A percentile compares a stretch with the other conserved stretches of the same genome.
phyloP scores from a whole-genome alignment of 2,329 filamentous ascomycete genomes.

The Apiospora aurea region DNA sequence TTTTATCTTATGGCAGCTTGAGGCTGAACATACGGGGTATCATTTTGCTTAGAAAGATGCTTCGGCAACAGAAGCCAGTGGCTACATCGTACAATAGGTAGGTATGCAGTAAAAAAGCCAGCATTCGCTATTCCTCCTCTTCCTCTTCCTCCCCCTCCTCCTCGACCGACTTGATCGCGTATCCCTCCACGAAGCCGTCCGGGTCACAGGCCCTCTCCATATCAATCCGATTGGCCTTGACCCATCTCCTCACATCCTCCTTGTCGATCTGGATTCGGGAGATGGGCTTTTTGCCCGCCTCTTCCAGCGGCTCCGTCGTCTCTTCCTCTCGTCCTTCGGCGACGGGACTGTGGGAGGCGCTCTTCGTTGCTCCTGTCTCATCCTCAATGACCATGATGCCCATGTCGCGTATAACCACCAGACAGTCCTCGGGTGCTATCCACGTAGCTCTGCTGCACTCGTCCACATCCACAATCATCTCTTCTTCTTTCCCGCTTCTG shows the following conservation, averaged over 20 bases:
- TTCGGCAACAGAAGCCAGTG: neutral
- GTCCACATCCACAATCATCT: slow-evolving; percentile 68
- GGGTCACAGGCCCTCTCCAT: slow-evolving; percentile 74
- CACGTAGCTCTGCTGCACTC: slow-evolving; percentile 80
- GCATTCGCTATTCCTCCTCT: neutral
- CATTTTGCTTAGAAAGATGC: neutral
- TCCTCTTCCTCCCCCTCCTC: slow-evolving; percentile 42
- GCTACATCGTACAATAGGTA: neutral
- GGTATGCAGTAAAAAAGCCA: neutral
- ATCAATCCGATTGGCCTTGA: slow-evolving; percentile 65
- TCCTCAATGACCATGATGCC: slow-evolving; percentile 67
- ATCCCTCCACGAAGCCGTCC: slow-evolving; percentile 75
- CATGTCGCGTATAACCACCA: slow-evolving; percentile 82
- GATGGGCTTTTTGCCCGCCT: slow-evolving; percentile 39
- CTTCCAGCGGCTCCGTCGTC: slow-evolving; percentile 38
- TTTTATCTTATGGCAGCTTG: neutral
- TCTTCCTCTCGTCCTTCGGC: slow-evolving; percentile 23
- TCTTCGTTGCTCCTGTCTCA: slow-evolving; percentile 53
- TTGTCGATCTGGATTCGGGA: slow-evolving; percentile 60
- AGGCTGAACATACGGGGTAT: slow-evolving; percentile 6
- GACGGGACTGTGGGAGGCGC: neutral
- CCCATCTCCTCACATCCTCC: slow-evolving; percentile 70
- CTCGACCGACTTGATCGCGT: slow-evolving; percentile 57
- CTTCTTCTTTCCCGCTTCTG: slow-evolving; percentile 17
- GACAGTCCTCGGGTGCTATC: slow-evolving; percentile 85